Evolutionary conservation across 2,329 filamentous ascomycete species (phyloP).

Genomic region (Venturiaceae sp.): DNA sequence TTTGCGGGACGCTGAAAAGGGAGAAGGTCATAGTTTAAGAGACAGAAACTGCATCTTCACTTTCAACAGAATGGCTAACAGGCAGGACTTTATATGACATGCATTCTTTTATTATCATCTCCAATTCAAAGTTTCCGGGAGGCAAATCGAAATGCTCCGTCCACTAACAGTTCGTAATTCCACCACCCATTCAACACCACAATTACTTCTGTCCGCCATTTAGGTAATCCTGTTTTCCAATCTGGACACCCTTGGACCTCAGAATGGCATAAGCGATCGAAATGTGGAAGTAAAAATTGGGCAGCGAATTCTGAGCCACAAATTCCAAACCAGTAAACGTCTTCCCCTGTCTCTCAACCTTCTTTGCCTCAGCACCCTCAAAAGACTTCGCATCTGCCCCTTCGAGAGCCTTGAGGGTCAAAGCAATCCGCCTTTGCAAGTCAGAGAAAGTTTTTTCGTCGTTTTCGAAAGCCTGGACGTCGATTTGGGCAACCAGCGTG

Average conservation of each 20-base stretch:
- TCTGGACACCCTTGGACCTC: constrained; percentile 48
- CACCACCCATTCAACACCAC: too few relatives aligned
- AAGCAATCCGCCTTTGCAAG: background rate
- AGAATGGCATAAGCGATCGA: constrained; percentile 50
- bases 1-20: too few relatives aligned
- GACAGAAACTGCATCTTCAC: too few relatives aligned
- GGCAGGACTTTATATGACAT: too few relatives aligned
- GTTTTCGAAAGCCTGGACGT: background rate
- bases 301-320: constrained; percentile 38
- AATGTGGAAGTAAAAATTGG: constrained; percentile 57
- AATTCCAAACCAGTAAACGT: constrained; percentile 36
- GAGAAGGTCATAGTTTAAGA: too few relatives aligned
- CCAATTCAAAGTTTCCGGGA: too few relatives aligned
- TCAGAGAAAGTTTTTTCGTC: background rate
- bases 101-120: too few relatives aligned
- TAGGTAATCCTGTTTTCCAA: constrained; percentile 52
- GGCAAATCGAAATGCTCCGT: too few relatives aligned
- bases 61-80: too few relatives aligned
- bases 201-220: background rate
- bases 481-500: background rate
- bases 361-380: background rate
- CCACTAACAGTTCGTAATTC: too few relatives aligned
- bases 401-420: background rate
- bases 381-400: background rate
- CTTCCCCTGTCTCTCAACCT: background rate